Percentiles rank a stretch among this genome's conserved stretches.
phyloP scores from a whole-genome alignment of 2,329 filamentous ascomycete species.

The Diaporthe longicolla region DNA sequence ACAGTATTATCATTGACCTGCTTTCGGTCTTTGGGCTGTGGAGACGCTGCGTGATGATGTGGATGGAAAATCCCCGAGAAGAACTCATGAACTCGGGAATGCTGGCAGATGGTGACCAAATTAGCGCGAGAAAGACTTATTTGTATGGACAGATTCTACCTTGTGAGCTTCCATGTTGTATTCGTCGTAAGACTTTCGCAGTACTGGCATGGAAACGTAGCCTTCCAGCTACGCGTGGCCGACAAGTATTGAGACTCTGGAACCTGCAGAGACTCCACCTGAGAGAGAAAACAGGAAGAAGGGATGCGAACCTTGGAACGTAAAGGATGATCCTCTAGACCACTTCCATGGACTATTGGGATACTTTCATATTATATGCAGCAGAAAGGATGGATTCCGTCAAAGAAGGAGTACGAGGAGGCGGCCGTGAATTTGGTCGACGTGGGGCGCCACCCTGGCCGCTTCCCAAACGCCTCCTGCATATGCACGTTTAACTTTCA shows the following conservation, averaged over 20 bases:
- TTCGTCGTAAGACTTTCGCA: neutral
- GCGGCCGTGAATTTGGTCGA: neutral
- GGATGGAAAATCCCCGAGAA: neutral
- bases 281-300: neutral
- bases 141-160: neutral
- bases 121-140: neutral
- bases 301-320: no score
- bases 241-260: neutral
- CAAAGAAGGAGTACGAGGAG: neutral
- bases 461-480: conserved; percentile 10
- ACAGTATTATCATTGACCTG: neutral
- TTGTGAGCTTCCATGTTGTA: conserved; percentile 6
- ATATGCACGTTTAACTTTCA: conserved; percentile 14
- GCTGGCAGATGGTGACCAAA: neutral
- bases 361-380: neutral
- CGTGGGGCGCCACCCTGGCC: conserved; percentile 19
- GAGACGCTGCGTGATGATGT: neutral
- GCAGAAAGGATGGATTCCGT: neutral
- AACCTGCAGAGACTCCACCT: no score
- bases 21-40: neutral
- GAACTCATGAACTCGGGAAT: neutral
- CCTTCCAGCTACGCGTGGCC: neutral
- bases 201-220: neutral
- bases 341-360: neutral
- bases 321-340: neutral